A percentile compares a stretch with the other conserved stretches of the same genome.
Conservation (phyloP, 192 early-diverging fungal genomes). For the Phycomyces nitens region DNA sequence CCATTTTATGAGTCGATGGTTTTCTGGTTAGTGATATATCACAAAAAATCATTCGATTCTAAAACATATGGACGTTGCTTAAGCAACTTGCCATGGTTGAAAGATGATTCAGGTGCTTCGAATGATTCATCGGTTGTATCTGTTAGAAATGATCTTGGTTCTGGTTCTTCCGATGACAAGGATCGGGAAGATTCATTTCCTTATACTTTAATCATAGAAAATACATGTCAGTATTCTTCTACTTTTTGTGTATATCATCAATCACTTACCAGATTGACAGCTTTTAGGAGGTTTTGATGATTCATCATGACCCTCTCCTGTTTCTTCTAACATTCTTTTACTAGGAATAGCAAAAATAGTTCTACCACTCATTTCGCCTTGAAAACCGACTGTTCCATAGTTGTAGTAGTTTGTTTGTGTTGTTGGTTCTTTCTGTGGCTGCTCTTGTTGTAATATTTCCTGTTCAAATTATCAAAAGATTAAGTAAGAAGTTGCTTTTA, state of each 20-base stretch:
- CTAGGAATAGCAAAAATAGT: conserved; percentile 1
- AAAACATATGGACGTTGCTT: conserved; percentile 6
- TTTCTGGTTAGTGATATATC: background rate
- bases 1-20: background rate
- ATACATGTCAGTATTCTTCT: conserved; percentile 10
- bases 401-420: conserved; percentile 7
- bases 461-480: conserved; percentile 6
- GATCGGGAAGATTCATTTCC: background rate
- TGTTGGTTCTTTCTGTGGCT: background rate
- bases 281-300: background rate
- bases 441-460: conserved; percentile 7
- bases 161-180: background rate
- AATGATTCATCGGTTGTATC: conserved; percentile 11
- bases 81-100: background rate
- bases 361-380: background rate
- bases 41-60: conserved; percentile 6
- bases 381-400: conserved; percentile 6
- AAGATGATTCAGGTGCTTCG: background rate
- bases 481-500: background rate
- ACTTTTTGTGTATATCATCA: background rate
- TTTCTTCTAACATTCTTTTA: conserved; percentile 6
- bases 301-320: background rate
- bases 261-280: background rate
- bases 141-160: conserved; percentile 7
- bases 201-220: conserved; percentile 1